A percentile compares a stretch with the other conserved stretches of the same genome.
Evolutionary conservation across 2,329 filamentous ascomycete species (phyloP).

Genomic region (Paraphaeosphaeria sporulosa): DNA sequence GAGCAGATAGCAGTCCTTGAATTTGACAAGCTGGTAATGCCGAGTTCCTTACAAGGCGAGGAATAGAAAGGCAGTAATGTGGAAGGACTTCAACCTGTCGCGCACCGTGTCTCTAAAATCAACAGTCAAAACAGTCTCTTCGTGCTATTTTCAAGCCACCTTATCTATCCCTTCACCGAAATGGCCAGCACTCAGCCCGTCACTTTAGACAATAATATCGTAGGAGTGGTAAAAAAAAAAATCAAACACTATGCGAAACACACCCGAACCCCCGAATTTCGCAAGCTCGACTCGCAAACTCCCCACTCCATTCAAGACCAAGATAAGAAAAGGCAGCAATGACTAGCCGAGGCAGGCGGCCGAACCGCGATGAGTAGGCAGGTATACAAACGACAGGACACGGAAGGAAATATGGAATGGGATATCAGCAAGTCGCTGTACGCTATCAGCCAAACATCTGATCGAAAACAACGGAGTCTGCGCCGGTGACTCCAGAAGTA

Average conservation of each 20-base stretch:
- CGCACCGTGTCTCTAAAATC: not conserved
- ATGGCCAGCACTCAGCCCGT: not conserved
- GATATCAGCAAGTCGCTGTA: conserved; percentile 10
- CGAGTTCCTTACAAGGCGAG: too few species aligned
- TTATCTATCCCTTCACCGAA: not conserved
- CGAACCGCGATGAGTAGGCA: not conserved
- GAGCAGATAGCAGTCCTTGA: too few species aligned
- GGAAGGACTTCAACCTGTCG: not conserved
- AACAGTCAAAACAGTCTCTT: not conserved
- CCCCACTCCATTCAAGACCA: not conserved
- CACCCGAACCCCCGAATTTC: not conserved
- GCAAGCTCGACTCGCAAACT: not conserved
- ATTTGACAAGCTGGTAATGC: too few species aligned
- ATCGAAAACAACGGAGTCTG: not conserved
- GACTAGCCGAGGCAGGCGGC: not conserved
- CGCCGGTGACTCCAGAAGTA: not conserved
- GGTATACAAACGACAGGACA: not conserved
- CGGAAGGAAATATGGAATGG: not conserved
- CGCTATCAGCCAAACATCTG: conserved; percentile 11
- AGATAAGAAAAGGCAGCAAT: not conserved
- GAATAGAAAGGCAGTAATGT: too few species aligned
- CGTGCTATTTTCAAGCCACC: not conserved
- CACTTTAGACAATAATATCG: not conserved
- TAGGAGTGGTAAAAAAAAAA: not conserved
- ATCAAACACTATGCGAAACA: not conserved